Percentiles rank a stretch among this genome's conserved stretches.
phyloP scores from a whole-genome alignment of 352 stramenopile genomes.

The Phytophthora uliginosa region DNA sequence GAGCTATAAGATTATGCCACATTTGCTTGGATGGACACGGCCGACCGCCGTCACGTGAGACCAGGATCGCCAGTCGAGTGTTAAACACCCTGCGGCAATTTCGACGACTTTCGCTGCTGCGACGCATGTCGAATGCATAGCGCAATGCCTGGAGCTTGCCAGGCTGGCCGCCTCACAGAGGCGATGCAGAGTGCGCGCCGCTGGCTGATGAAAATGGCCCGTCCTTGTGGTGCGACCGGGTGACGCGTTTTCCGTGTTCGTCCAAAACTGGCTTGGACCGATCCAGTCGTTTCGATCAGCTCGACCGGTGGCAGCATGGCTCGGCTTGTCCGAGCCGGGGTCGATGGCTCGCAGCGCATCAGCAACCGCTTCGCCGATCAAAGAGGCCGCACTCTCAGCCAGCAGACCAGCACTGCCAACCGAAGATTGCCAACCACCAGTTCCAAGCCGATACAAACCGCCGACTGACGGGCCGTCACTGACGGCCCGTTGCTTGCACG shows the following conservation, averaged over 20 bases:
- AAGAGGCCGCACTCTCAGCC: not conserved
- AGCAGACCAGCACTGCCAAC: not conserved
- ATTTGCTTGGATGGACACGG: not conserved
- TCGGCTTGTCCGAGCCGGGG: not conserved
- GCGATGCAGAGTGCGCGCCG: not conserved
- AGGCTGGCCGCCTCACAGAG: not conserved
- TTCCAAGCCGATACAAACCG: not conserved
- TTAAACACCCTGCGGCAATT: not conserved
- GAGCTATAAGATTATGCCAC: too few relatives aligned
- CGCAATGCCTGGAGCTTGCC: not conserved
- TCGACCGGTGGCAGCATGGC: not conserved
- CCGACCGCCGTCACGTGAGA: not conserved
- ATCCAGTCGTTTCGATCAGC: not conserved
- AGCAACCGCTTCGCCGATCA: not conserved
- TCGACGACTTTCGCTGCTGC: too few relatives aligned
- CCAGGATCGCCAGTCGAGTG: not conserved
- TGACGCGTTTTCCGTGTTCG: conserved; percentile 29
- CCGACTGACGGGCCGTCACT: not conserved
- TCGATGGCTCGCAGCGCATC: not conserved
- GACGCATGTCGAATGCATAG: too few relatives aligned
- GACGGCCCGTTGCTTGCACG: conserved; percentile 5
- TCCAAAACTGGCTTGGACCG: conserved; percentile 13
- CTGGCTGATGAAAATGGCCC: conserved; percentile 21
- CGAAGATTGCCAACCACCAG: not conserved
- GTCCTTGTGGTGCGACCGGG: conserved; percentile 8